These are phyloP conservation scores for Phytophthora nicotianae DNA, from an alignment of 352 stramenopile species.

Conservation along the genomic window DNA sequence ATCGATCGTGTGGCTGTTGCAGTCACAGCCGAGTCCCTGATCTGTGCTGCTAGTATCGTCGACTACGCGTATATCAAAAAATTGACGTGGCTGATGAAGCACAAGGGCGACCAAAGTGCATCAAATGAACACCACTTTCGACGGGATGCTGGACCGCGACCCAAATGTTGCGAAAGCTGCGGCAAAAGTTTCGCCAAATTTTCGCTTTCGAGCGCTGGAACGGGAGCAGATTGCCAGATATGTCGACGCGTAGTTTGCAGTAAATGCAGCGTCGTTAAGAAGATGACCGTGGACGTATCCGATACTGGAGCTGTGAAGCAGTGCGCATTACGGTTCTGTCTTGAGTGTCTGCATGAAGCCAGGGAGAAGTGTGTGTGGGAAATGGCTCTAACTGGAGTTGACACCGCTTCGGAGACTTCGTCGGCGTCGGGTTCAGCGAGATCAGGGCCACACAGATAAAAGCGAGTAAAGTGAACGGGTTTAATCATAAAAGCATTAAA, in stretches of 20 bases:
- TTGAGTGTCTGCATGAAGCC: slow-evolving; percentile 52
- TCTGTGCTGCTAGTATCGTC: slow-evolving; percentile 2
- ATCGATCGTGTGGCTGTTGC: background rate
- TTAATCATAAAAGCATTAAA: background rate
- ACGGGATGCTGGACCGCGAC: background rate
- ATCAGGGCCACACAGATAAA: slow-evolving; percentile 10
- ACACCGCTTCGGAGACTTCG: slow-evolving; percentile 12
- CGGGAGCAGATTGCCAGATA: slow-evolving; percentile 42
- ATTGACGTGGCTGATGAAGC: slow-evolving; percentile 3
- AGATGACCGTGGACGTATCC: slow-evolving; percentile 56
- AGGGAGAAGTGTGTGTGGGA: slow-evolving; percentile 49
- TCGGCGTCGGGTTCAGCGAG: slow-evolving; percentile 15
- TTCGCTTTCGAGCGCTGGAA: slow-evolving; percentile 14
- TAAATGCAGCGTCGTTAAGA: slow-evolving; percentile 61
- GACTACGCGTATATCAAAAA: slow-evolving; percentile 6
- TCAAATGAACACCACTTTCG: slow-evolving; percentile 2
- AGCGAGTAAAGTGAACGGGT: background rate
- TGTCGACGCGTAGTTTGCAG: slow-evolving; percentile 49
- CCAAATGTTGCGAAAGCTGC: slow-evolving; percentile 34
- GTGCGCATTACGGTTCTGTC: slow-evolving; percentile 50
- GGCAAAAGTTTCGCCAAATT: slow-evolving; percentile 30
- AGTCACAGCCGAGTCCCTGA: background rate
- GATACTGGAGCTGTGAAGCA: slow-evolving; percentile 35
- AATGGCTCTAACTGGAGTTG: slow-evolving; percentile 34
- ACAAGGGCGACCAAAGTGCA: background rate